Base-by-base conservation (phyloP, 176 grass and related monocot species). In the Oryza nivara region DNA sequence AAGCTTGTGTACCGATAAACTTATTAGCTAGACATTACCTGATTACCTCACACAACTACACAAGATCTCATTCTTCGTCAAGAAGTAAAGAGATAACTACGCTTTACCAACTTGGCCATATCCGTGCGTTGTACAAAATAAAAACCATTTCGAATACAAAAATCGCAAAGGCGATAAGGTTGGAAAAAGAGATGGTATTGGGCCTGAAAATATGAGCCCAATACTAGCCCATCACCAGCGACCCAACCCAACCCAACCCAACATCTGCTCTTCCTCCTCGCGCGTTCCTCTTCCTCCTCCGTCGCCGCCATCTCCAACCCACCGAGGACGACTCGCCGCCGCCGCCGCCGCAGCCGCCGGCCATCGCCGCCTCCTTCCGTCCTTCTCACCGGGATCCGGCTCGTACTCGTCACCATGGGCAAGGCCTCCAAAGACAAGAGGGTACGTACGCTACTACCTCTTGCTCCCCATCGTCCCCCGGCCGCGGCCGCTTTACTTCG, bases 351-450 rank as follows among this genome's bases (percentile, higher is more conserved):
- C 28, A 46, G 38, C 36, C 4, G 60, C 51, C 48, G 7, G 2
- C 48, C 2, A 11, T 20, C 28, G 44, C 6, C 71, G 17, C 12
- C 69, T 56, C 16, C 5, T 56, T 56, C 52, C 52, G 48, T 19
- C 49, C 25, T 15, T 41, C 20, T 4, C 44, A 0, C 56, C 19
- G 5, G 23, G 35, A 14, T 22, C 67, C 11, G 20, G 2, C 26
- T 41, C 40, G 0, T 35, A 17, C 46, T 70, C 70, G 14, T 54
- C 48, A 28, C 12, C 67, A 94, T 95, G 92, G 93, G 89, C 1
- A 93, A 90, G 75, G 87, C 93, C 8, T 95, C 91, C 72, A 92
- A 98, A 60, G 91, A 98, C 80, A 92, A 93, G 88, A 88, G 93
- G 73, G 91, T 91, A 83, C 36, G 71, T n/a, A 56, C 15, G 1